These are phyloP conservation scores for Phialophora tarda DNA, from an alignment of 2,329 filamentous ascomycete genomes.

Conservation along the genomic window DNA sequence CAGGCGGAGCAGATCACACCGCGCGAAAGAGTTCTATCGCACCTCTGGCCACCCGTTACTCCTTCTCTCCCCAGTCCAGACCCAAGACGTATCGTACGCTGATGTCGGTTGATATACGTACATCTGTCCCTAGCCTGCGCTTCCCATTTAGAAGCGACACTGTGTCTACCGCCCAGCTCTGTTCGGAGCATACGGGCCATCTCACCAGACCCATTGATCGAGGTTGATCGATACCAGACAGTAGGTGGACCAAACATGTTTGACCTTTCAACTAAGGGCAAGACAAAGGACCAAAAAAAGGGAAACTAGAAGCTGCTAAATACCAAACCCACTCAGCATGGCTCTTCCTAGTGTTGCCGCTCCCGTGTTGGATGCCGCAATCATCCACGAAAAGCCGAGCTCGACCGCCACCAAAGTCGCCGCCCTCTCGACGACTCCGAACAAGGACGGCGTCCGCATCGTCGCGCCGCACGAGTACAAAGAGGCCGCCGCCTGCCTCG, in stretches of 20 bases:
- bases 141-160: conserved; percentile 62
- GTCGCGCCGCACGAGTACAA: conserved; percentile 71
- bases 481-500: conserved; percentile 72
- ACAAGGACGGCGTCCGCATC: conserved; percentile 65
- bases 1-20: background rate
- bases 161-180: conserved; percentile 63
- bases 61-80: conserved; percentile 1
- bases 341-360: conserved; percentile 37
- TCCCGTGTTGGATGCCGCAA: conserved; percentile 37
- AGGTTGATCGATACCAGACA: conserved; percentile 37
- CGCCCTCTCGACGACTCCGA: conserved; percentile 40
- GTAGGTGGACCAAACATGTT: conserved; percentile 36
- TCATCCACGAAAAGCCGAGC: conserved; percentile 36
- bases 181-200: conserved; percentile 62
- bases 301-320: conserved; percentile 27
- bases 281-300: conserved; percentile 8
- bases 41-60: background rate
- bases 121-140: conserved; percentile 59
- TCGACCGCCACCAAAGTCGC: conserved; percentile 29
- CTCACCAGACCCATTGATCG: conserved; percentile 54
- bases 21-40: background rate
- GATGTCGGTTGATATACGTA: conserved; percentile 66
- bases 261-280: conserved; percentile 32
- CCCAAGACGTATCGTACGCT: conserved; percentile 38
- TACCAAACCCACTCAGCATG: conserved; percentile 34